Evolutionary conservation across 1,284 basidiomycete species (phyloP).

Genomic region (Malassezia cuniculi): DNA sequence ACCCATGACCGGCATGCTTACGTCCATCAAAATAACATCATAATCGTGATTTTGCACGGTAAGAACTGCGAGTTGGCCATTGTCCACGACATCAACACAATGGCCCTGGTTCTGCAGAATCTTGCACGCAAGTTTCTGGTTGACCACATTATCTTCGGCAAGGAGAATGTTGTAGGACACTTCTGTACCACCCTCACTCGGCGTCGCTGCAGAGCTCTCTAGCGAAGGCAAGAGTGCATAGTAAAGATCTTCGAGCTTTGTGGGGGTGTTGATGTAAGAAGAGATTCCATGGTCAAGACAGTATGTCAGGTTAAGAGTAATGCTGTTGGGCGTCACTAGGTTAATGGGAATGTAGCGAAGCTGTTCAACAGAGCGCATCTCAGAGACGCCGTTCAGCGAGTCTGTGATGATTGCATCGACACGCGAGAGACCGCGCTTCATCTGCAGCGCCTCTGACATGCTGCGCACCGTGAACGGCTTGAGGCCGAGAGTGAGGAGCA

Average conservation of each 20-base stretch:
- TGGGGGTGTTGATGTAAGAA: conserved; percentile 80
- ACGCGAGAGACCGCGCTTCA: conserved; percentile 67
- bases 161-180: conserved; percentile 83
- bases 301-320: conserved; percentile 47
- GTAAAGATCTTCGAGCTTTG: conserved; percentile 73
- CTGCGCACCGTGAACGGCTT: conserved; percentile 65
- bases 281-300: conserved; percentile 80
- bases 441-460: conserved; percentile 58
- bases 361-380: conserved; percentile 80
- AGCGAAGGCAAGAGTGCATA: conserved; percentile 86
- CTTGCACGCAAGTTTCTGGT: conserved; percentile 92
- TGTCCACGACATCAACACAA: conserved; percentile 90
- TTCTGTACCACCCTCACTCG: conserved; percentile 63
- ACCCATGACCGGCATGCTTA: conserved; percentile 54
- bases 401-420: conserved; percentile 95
- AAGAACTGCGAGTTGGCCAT: conserved; percentile 79
- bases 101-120: conserved; percentile 94
- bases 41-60: conserved; percentile 67
- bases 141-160: conserved; percentile 94
- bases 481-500: conserved; percentile 70
- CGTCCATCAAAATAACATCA: conserved; percentile 72
- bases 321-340: conserved; percentile 55
- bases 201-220: conserved; percentile 77
- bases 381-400: conserved; percentile 69
- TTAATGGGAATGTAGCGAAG: conserved; percentile 93